Evolutionary conservation across 345 rosid genomes (phyloP).

Genomic region (Acer saccharum): DNA sequence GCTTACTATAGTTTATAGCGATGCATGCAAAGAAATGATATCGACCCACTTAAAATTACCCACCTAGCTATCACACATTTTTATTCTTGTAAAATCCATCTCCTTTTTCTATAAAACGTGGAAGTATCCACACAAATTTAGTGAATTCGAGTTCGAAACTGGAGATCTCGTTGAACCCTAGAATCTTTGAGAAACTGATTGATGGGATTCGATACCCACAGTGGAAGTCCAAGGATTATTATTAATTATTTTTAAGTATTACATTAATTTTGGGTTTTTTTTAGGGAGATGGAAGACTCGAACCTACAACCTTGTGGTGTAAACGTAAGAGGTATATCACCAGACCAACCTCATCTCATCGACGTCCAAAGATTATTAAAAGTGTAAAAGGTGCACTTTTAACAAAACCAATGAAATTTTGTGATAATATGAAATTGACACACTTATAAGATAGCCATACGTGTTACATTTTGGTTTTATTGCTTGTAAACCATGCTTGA

Average conservation of each 20-base stretch:
- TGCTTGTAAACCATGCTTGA: neutral
- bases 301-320: too few relatives aligned
- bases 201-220: too few relatives aligned
- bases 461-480: neutral
- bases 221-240: neutral
- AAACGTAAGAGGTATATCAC: too few relatives aligned
- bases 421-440: neutral
- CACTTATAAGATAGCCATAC: neutral
- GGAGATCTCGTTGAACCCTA: too few relatives aligned
- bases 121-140: too few relatives aligned
- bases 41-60: slow-evolving; percentile 3
- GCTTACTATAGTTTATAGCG: neutral
- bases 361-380: neutral
- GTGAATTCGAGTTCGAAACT: too few relatives aligned
- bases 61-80: neutral
- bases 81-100: neutral
- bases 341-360: too few relatives aligned
- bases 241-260: too few relatives aligned
- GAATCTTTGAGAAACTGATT: too few relatives aligned
- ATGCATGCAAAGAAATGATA: slow-evolving; percentile 8
- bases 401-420: neutral
- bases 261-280: too few relatives aligned
- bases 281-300: too few relatives aligned
- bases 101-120: neutral
- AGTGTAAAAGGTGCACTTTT: neutral